Evolutionary conservation across 148 eudicot genomes (phyloP), one percentile per base, ranked within the genome.

Genomic region (Cornus suecica): DNA sequence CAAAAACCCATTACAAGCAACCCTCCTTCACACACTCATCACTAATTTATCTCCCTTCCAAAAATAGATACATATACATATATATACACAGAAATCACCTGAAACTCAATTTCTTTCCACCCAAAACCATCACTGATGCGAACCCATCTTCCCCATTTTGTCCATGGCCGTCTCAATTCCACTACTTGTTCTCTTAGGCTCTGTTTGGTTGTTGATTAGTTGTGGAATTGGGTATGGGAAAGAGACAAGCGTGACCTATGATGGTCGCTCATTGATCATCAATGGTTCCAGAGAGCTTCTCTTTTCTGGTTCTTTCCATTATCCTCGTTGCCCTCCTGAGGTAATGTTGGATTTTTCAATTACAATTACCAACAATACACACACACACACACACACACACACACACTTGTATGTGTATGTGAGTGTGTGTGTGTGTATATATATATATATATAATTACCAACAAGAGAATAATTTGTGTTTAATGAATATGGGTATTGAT

Each of bases 271-370:
- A 9, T 25, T 88, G 72, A 81, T 88, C 64, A 71, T 88, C 64
- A 73, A 83, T 78, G 91, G 91, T 26, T 63, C 54, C 2, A 75
- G 88, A 34, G 74, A 79, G 37, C 81, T 87, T 22, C 30, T 87
- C 54, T 85, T 85, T 77, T 85, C 90, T 14, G 90, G 88, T 4
- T 85, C 88, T 1, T 83, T 87, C 42, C 90, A 87, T 76, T 87
- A 87, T 77, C 85, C 90, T 10, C 86, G 90, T 28, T 71, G 74
- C 42, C 80, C 83, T 29, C 78, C 80, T 8, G 84, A 67, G 76
- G 90, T 87, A 52, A 64, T 51, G 41, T n/a, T n/a, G n/a, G n/a
- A n/a, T n/a, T n/a, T n/a, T 4, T 22, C 23, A 2, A 66, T 34
- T 68, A 16, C 11, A 34, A 37, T 37, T 37, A 37, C 9, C 42